Conservation (phyloP, 1,284 basidiomycete species). For the Ceratobasidium sp. region DNA sequence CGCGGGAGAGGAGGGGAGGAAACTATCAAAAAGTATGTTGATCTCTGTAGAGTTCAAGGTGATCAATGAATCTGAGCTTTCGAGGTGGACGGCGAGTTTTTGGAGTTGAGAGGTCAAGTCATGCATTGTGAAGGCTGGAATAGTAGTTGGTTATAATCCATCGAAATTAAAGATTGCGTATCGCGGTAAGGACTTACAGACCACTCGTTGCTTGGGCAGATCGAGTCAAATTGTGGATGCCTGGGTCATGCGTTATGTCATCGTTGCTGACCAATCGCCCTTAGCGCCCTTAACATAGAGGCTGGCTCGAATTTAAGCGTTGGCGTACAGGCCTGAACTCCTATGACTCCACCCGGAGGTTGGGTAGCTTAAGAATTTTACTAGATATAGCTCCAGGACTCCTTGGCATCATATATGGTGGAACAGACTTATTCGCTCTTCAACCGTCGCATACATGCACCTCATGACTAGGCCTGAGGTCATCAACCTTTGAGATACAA, state of each 20-base stretch:
- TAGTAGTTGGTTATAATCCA: not conserved
- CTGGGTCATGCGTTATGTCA: not conserved
- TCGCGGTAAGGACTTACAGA: not conserved
- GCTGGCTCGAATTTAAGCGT: no score
- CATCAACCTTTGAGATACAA: no score
- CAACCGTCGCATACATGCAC: no score
- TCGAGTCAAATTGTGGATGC: not conserved
- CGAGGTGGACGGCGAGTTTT: slow-evolving; percentile 5
- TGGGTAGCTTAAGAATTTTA: no score
- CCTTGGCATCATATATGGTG: no score
- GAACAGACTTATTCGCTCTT: no score
- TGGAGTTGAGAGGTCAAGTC: not conserved
- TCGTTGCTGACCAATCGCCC: not conserved
- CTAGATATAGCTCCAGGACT: no score
- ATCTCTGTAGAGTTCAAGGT: not conserved
- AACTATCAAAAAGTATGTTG: slow-evolving; percentile 17
- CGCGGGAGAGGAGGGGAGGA: slow-evolving; percentile 12
- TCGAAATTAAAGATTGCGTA: slow-evolving; percentile 2
- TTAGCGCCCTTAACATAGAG: no score
- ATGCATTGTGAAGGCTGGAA: not conserved
- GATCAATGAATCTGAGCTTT: not conserved
- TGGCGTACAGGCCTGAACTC: no score
- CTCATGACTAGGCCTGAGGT: no score
- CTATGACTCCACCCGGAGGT: no score
- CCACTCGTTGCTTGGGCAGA: not conserved